A percentile compares a stretch with the other conserved stretches of the same genome.
Conservation (phyloP, 371 early-diverging fungal species). For the Apophysomyces sp. region DNA sequence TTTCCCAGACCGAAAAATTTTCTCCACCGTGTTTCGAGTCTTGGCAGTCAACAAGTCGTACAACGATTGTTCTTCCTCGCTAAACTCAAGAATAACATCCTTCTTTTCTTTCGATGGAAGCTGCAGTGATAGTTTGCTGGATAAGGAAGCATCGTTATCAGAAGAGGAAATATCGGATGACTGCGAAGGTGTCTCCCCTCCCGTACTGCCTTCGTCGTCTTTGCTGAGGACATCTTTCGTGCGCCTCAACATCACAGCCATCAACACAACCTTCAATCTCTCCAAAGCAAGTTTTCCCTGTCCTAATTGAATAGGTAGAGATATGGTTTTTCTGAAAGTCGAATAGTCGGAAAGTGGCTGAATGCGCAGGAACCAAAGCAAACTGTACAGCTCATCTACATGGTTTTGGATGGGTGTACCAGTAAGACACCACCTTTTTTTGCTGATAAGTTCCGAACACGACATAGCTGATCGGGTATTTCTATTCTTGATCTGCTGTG, state of each 20-base stretch:
- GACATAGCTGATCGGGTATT: slow-evolving; percentile 65
- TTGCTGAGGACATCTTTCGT: slow-evolving; percentile 52
- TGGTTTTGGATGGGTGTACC: slow-evolving; percentile 87
- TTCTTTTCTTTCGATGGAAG: slow-evolving; percentile 62
- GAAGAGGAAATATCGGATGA: background rate
- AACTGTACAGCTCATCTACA: slow-evolving; percentile 82
- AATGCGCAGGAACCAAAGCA: slow-evolving; percentile 77
- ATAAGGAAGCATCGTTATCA: slow-evolving; percentile 7
- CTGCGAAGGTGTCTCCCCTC: background rate
- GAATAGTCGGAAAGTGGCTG: slow-evolving; percentile 58
- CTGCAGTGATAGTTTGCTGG: slow-evolving; percentile 44
- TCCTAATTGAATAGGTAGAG: slow-evolving; percentile 45
- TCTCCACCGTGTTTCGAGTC: slow-evolving; percentile 41
- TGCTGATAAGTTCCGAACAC: slow-evolving; percentile 55
- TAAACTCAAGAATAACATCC: slow-evolving; percentile 51
- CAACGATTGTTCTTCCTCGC: slow-evolving; percentile 54
- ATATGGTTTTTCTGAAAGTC: slow-evolving; percentile 58
- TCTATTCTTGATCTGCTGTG: slow-evolving; percentile 84
- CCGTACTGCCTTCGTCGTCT: background rate
- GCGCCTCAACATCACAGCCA: slow-evolving; percentile 74
- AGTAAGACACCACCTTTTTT: slow-evolving; percentile 84
- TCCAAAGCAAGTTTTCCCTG: slow-evolving; percentile 39
- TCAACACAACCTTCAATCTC: slow-evolving; percentile 60
- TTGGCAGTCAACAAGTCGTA: slow-evolving; percentile 60
- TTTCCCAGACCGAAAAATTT: slow-evolving; percentile 37